Base-by-base conservation (phyloP, 2,329 filamentous ascomycete genomes). In the Emmonsia crescens region DNA sequence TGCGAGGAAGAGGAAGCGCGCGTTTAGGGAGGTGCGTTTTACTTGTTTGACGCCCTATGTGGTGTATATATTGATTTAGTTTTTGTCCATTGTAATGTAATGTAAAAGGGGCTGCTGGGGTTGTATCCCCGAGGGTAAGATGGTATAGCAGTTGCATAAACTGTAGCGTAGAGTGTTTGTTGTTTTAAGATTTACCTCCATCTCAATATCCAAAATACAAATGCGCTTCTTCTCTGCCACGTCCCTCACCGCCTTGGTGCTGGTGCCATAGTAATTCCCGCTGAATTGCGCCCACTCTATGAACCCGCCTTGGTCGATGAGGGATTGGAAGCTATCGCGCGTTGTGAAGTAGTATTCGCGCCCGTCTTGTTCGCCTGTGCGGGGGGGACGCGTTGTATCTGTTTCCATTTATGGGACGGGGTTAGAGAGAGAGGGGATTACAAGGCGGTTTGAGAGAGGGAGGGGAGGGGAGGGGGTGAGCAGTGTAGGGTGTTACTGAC, bases 31-130 rank as follows among this genome's bases (percentile, higher is more conserved):
- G 57, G 87, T 89, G 64, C 83, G 82, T 75, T 91, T 91, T 70
- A 96, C 89, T 77, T 96, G 92, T 79, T 96, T 96, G 62, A 96
- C 91, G 64, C 92, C 92, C 83, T 85, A n/a, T n/a, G n/a, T n/a
- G n/a, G n/a, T n/a, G n/a, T n/a, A n/a, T n/a, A n/a, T n/a, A n/a
- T n/a, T n/a, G n/a, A n/a, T n/a, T n/a, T n/a, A n/a, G n/a, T n/a
- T n/a, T n/a, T n/a, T n/a, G n/a, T n/a, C n/a, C n/a, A n/a, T n/a
- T n/a, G n/a, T n/a, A n/a, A n/a, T n/a, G n/a, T n/a, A n/a, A n/a
- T n/a, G n/a, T n/a, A n/a, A n/a, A n/a, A n/a, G n/a, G n/a, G n/a
- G n/a, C n/a, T n/a, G n/a, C n/a, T n/a, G n/a, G n/a, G n/a, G n/a
- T n/a, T n/a, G n/a, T n/a, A n/a, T n/a, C n/a, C n/a, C n/a, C n/a